phyloP scores from a whole-genome alignment of 2,329 filamentous ascomycete species.

The Nectriaceae sp. region DNA sequence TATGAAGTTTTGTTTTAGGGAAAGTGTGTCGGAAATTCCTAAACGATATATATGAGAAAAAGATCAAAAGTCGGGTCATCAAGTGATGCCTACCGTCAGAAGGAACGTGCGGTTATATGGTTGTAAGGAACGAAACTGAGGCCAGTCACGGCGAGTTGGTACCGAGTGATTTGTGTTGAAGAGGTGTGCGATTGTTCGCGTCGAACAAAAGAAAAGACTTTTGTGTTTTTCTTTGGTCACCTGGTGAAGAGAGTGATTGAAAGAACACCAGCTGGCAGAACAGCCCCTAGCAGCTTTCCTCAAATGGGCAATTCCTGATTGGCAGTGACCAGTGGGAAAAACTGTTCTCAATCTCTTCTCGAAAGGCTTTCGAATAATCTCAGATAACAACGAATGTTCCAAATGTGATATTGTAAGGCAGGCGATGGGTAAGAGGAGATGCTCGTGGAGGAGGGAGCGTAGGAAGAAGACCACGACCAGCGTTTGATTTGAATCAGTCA shows the following conservation, averaged over 20 bases:
- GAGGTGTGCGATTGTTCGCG: not conserved
- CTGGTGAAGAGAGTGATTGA: not conserved
- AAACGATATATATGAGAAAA: not conserved
- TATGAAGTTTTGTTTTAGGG: conserved; percentile 2
- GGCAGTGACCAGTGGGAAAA: no score
- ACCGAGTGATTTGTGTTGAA: conserved; percentile 13
- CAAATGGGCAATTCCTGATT: not conserved
- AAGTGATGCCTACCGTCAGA: conserved; percentile 12
- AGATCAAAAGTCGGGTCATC: conserved; percentile 8
- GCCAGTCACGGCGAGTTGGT: conserved; percentile 16
- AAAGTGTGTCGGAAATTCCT: conserved; percentile 3
- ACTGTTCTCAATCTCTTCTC: not conserved
- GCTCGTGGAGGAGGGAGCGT: not conserved
- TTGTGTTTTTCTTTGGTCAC: not conserved
- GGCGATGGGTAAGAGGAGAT: not conserved
- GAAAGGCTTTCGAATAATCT: not conserved
- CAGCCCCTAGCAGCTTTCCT: not conserved
- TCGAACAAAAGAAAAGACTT: not conserved
- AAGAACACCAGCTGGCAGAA: not conserved
- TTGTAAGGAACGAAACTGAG: conserved; percentile 18
- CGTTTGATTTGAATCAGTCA: conserved; percentile 24
- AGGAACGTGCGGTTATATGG: conserved; percentile 19
- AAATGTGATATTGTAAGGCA: not conserved
- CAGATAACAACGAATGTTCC: not conserved
- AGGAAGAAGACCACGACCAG: conserved; percentile 14